Conservation (phyloP, 2,329 filamentous ascomycete species). For the Fusarium sp. region DNA sequence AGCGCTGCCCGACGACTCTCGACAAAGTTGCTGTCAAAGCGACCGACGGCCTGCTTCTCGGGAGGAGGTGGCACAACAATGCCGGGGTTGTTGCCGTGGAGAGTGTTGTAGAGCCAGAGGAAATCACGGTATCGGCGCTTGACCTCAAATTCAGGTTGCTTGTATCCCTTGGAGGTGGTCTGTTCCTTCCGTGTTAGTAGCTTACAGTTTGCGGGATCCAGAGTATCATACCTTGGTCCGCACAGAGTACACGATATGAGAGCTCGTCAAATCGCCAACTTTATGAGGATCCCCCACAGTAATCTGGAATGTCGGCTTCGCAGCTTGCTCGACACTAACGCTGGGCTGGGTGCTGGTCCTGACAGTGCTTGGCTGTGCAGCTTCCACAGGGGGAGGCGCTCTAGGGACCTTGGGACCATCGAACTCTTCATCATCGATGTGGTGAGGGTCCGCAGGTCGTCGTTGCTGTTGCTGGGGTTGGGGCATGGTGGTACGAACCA, state of each 20-base stretch:
- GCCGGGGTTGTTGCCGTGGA: conserved; percentile 95
- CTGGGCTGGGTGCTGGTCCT: conserved; percentile 77
- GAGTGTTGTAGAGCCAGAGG: conserved; percentile 95
- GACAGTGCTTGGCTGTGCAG: conserved; percentile 67
- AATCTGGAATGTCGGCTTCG: conserved; percentile 93
- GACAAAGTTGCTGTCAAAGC: conserved; percentile 97
- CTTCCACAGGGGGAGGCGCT: conserved; percentile 76
- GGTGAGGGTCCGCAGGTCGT: conserved; percentile 71
- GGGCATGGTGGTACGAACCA: conserved; percentile 72
- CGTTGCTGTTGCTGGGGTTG: conserved; percentile 60
- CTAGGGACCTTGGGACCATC: conserved; percentile 68
- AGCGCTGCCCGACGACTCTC: conserved; percentile 91
- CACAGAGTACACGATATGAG: conserved; percentile 97
- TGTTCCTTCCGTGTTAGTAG: conserved; percentile 54
- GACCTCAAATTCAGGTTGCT: conserved; percentile 91
- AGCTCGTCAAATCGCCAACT: conserved; percentile 95
- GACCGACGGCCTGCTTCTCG: conserved; percentile 96
- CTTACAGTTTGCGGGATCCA: neutral
- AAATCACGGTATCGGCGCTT: conserved; percentile 97
- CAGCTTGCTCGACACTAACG: conserved; percentile 91
- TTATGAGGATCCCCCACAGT: conserved; percentile 97
- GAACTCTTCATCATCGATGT: conserved; percentile 81
- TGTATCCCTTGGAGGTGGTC: conserved; percentile 97
- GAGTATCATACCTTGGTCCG: conserved; percentile 80
- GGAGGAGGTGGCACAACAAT: conserved; percentile 96